Conservation (phyloP, 805 yeast species). For the Brettanomyces custersianus region DNA sequence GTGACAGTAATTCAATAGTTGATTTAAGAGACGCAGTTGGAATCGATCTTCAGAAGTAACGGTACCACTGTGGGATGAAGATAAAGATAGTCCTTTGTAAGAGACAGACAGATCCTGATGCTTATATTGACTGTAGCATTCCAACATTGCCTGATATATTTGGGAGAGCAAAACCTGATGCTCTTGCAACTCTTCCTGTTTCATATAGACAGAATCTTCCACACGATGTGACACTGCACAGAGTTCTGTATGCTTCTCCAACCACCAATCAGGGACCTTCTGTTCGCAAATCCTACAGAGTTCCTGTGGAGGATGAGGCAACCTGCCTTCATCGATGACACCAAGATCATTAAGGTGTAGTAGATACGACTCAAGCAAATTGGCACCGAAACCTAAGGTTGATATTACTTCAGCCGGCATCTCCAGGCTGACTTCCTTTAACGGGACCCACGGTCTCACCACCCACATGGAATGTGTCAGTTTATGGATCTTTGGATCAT, state of each 20-base stretch:
- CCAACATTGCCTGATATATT: constrained; percentile 32
- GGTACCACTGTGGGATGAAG: too few species aligned
- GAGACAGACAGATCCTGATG: too few species aligned
- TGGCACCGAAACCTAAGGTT: constrained; percentile 82
- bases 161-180: constrained; percentile 45
- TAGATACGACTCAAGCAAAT: constrained; percentile 69
- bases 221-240: constrained; percentile 81
- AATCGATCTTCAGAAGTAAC: too few species aligned
- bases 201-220: constrained; percentile 62
- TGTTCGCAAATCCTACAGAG: constrained; percentile 90
- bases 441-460: constrained; percentile 63
- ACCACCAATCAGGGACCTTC: constrained; percentile 91
- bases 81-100: constrained; percentile 51
- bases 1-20: constrained; percentile 58
- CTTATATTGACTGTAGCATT: too few species aligned
- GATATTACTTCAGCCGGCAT: constrained; percentile 64
- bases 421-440: constrained; percentile 53
- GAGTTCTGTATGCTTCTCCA: constrained; percentile 82
- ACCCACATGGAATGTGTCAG: constrained; percentile 93
- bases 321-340: constrained; percentile 48
- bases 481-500: constrained; percentile 42
- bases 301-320: constrained; percentile 76
- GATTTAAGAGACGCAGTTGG: constrained; percentile 53
- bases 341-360: constrained; percentile 54
- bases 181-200: constrained; percentile 71